These are phyloP conservation scores for Aspergillus versicolor DNA, from an alignment of 2,329 filamentous ascomycete genomes.

Conservation along the genomic window DNA sequence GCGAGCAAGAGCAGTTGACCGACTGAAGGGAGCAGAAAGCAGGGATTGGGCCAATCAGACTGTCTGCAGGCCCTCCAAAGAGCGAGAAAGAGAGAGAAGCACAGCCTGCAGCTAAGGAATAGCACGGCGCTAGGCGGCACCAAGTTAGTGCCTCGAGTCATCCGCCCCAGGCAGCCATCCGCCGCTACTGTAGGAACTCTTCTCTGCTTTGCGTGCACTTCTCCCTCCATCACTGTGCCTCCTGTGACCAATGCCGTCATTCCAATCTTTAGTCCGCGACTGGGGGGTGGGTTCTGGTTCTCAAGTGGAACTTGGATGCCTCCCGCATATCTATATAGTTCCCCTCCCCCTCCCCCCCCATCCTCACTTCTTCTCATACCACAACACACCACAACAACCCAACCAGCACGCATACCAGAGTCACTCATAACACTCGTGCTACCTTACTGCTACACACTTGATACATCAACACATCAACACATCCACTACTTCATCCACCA, in stretches of 20 bases:
- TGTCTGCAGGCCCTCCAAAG: conserved; percentile 3
- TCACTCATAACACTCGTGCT: neutral
- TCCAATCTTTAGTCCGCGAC: conserved; percentile 3
- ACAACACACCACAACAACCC: neutral
- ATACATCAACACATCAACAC: neutral
- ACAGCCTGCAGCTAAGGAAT: conserved; percentile 15
- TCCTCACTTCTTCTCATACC: neutral
- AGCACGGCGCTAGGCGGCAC: neutral
- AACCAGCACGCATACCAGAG: neutral
- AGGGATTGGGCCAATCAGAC: conserved; percentile 11
- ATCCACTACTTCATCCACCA: neutral
- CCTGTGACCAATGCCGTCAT: conserved; percentile 24
- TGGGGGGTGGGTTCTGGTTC: neutral
- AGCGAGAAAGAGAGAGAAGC: conserved; percentile 5
- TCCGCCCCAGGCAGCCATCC: conserved; percentile 13
- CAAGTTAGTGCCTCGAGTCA: conserved; percentile 15
- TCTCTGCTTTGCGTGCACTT: neutral
- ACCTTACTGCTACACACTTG: neutral
- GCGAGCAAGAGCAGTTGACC: conserved; percentile 8
- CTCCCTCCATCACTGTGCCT: neutral
- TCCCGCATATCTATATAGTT: conserved; percentile 15
- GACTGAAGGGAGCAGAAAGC: conserved; percentile 7
- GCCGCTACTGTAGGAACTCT: conserved; percentile 10
- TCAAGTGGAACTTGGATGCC: conserved; percentile 13
- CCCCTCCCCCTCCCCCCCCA: neutral